Conservation (phyloP, 805 yeast genomes). For the Kuraishia hungarica region DNA sequence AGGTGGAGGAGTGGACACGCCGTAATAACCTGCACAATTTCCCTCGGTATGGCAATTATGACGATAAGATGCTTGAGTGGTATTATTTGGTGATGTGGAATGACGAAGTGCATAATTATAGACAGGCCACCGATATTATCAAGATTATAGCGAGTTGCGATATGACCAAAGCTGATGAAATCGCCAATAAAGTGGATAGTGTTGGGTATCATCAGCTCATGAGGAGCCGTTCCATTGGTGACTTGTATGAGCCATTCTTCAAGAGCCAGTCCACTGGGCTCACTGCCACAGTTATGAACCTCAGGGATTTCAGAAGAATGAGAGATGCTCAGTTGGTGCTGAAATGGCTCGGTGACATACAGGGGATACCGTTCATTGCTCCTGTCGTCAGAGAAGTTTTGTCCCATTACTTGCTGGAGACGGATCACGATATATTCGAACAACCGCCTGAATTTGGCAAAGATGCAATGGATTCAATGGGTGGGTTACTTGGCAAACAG, state of each 20-base stretch:
- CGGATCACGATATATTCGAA: background rate
- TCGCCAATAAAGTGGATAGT: conserved; percentile 38
- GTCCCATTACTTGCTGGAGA: conserved; percentile 5
- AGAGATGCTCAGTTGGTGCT: conserved; percentile 9
- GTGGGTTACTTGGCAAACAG: conserved; percentile 25
- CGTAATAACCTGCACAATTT: conserved; percentile 6
- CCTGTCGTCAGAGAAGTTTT: background rate
- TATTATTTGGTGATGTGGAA: conserved; percentile 63
- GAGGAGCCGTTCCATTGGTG: conserved; percentile 18
- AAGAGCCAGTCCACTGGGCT: conserved; percentile 39
- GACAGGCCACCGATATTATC: conserved; percentile 15
- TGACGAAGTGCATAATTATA: conserved; percentile 63
- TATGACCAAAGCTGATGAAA: conserved; percentile 18
- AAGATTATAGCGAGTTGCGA: conserved; percentile 3
- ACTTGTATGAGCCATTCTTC: conserved; percentile 24
- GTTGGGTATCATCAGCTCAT: conserved; percentile 41
- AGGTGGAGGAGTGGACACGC: background rate
- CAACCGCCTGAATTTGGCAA: conserved; percentile 11
- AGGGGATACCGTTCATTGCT: background rate
- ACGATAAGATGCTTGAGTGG: background rate
- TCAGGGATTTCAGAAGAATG: conserved; percentile 43
- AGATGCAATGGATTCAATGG: conserved; percentile 8
- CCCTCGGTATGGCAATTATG: conserved; percentile 10
- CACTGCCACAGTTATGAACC: conserved; percentile 44
- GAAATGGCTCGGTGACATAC: background rate